phyloP scores from a whole-genome alignment of 306 rosid genomes.

The Acacia crassicarpa region DNA sequence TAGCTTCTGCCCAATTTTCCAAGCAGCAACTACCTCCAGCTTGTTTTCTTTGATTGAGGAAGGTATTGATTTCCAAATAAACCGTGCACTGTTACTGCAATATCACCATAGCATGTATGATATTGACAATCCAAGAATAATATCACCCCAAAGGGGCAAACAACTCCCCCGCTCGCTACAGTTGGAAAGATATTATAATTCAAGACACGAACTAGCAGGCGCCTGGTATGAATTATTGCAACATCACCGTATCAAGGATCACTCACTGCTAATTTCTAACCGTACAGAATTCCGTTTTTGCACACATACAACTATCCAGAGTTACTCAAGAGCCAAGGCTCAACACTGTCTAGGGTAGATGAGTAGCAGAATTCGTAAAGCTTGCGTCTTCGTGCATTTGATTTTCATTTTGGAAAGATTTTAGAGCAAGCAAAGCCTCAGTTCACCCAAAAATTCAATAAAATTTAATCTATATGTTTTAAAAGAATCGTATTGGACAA shows the following conservation, averaged over 20 bases:
- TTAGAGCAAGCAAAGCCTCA: background rate
- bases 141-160: background rate
- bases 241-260: background rate
- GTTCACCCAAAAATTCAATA: background rate
- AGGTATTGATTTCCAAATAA: conserved; percentile 88
- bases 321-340: background rate
- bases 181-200: background rate
- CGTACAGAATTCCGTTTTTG: background rate
- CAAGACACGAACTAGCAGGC: background rate
- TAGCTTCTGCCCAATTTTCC: conserved; percentile 80
- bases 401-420: background rate
- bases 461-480: too few relatives aligned
- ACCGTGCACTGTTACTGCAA: conserved; percentile 88
- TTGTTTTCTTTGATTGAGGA: conserved; percentile 62
- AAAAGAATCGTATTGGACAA: background rate
- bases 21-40: conserved; percentile 70
- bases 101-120: conserved; percentile 32
- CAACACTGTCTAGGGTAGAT: background rate
- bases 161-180: background rate
- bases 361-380: background rate
- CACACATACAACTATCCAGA: background rate
- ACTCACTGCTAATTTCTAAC: background rate
- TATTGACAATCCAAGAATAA: background rate
- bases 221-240: background rate
- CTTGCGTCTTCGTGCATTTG: background rate